Conservation (phyloP, 169 alveolate species). For the Plasmodium adleri region DNA sequence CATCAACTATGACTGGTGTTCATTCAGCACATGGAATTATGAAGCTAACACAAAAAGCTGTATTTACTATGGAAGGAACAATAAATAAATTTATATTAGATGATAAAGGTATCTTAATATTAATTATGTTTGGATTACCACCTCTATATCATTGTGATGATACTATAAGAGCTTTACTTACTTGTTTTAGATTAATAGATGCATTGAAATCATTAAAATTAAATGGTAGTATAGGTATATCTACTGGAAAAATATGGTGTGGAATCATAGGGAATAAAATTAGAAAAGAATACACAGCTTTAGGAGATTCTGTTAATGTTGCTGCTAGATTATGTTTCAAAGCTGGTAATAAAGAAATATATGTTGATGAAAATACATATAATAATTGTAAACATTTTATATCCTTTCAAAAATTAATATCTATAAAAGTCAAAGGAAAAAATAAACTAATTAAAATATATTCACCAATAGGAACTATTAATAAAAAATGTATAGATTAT, state of each 20-base stretch:
- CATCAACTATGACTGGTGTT: slow-evolving; percentile 79
- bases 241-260: slow-evolving; percentile 90
- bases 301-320: slow-evolving; percentile 88
- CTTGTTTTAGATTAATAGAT: slow-evolving; percentile 83
- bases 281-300: slow-evolving; percentile 88
- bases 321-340: slow-evolving; percentile 83
- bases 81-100: slow-evolving; percentile 87
- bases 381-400: slow-evolving; percentile 80
- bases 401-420: slow-evolving; percentile 80
- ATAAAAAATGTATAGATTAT: slow-evolving; percentile 3
- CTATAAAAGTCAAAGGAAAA: slow-evolving; percentile 87
- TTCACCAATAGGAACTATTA: slow-evolving; percentile 88
- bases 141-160: slow-evolving; percentile 89
- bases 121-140: slow-evolving; percentile 89
- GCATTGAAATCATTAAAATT: slow-evolving; percentile 82
- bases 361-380: slow-evolving; percentile 84
- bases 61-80: slow-evolving; percentile 85
- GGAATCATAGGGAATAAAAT: slow-evolving; percentile 88
- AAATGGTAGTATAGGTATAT: slow-evolving; percentile 86
- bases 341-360: slow-evolving; percentile 77
- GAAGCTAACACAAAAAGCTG: slow-evolving; percentile 81
- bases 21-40: slow-evolving; percentile 78
- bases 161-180: slow-evolving; percentile 86
- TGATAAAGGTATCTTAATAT: slow-evolving; percentile 87
- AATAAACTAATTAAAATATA: slow-evolving; percentile 80